A percentile compares a stretch with the other conserved stretches of the same genome.
Evolutionary conservation across 805 yeast species (phyloP).

Genomic region (Teunomyces barrocoloradensis): DNA sequence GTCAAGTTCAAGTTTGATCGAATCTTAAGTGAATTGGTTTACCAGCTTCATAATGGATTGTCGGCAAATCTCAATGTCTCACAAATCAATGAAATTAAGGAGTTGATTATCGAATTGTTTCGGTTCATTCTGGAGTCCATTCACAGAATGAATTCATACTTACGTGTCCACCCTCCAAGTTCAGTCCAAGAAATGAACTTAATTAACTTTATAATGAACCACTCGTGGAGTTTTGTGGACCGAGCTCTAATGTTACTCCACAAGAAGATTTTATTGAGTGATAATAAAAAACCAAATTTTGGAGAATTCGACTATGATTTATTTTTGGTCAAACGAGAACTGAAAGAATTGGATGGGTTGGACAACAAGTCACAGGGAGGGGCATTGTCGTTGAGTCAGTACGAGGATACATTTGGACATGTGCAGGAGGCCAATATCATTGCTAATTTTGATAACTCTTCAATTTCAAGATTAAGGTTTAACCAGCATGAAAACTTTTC

Average conservation of each 20-base stretch:
- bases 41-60: slow-evolving; percentile 48
- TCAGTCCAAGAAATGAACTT: slow-evolving; percentile 43
- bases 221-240: slow-evolving; percentile 54
- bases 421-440: slow-evolving; percentile 39
- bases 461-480: slow-evolving; percentile 35
- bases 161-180: slow-evolving; percentile 35
- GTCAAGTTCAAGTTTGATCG: slow-evolving; percentile 52
- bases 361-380: slow-evolving; percentile 19
- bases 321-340: not conserved
- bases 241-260: slow-evolving; percentile 47
- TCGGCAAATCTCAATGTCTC: slow-evolving; percentile 40
- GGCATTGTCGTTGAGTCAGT: slow-evolving; percentile 30
- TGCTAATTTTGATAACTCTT: slow-evolving; percentile 33
- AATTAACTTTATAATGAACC: slow-evolving; percentile 46
- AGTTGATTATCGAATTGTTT: slow-evolving; percentile 49
- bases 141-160: slow-evolving; percentile 32
- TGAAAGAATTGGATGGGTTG: slow-evolving; percentile 6
- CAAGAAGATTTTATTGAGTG: slow-evolving; percentile 40
- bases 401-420: slow-evolving; percentile 40
- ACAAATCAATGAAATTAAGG: slow-evolving; percentile 45
- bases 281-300: slow-evolving; percentile 6
- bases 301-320: slow-evolving; percentile 1
- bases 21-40: slow-evolving; percentile 53
- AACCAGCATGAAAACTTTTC: slow-evolving; percentile 40
- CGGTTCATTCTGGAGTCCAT: slow-evolving; percentile 50